These are phyloP conservation scores for Baorangia bicolor DNA, from an alignment of 768 basidiomycete species.

Conservation along the genomic window DNA sequence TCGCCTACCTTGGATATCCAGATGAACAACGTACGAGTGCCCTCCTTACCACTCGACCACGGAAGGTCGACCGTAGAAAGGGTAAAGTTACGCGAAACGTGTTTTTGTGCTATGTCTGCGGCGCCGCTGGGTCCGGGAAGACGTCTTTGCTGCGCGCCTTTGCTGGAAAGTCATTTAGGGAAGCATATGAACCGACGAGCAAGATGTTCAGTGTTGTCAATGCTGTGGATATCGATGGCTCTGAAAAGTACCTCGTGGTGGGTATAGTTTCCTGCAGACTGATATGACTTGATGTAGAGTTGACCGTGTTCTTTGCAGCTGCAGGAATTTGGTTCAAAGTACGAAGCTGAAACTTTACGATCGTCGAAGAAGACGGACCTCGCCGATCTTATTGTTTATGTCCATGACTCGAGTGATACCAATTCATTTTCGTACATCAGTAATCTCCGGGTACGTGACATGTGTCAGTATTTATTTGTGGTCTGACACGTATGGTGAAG, in stretches of 20 bases:
- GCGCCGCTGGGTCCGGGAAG: slow-evolving; percentile 95
- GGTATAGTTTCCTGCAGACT: slow-evolving; percentile 46
- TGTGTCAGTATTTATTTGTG: neutral
- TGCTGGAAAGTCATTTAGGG: slow-evolving; percentile 74
- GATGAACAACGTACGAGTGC: slow-evolving; percentile 78
- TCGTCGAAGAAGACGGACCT: slow-evolving; percentile 89
- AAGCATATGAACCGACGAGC: slow-evolving; percentile 83
- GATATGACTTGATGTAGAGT: neutral
- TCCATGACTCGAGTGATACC: slow-evolving; percentile 96
- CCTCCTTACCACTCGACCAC: slow-evolving; percentile 78
- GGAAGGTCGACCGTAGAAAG: slow-evolving; percentile 81
- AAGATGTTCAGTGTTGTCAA: slow-evolving; percentile 92
- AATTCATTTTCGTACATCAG: slow-evolving; percentile 99
- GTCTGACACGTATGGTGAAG: slow-evolving; percentile 42
- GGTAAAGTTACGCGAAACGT: slow-evolving; percentile 89
- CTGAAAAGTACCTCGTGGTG: slow-evolving; percentile 95
- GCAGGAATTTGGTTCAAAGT: slow-evolving; percentile 96
- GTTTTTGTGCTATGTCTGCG: slow-evolving; percentile 90
- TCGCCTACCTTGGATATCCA: slow-evolving; percentile 93
- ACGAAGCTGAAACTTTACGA: slow-evolving; percentile 87
- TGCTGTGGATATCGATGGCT: slow-evolving; percentile 89
- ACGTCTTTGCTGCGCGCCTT: slow-evolving; percentile 84
- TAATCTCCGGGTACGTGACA: slow-evolving; percentile 75
- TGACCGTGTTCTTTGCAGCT: slow-evolving; percentile 48
- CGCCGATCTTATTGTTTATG: slow-evolving; percentile 93